Conservation (phyloP, 2,329 filamentous ascomycete genomes). For the Sporothrix pseudoabietina region DNA sequence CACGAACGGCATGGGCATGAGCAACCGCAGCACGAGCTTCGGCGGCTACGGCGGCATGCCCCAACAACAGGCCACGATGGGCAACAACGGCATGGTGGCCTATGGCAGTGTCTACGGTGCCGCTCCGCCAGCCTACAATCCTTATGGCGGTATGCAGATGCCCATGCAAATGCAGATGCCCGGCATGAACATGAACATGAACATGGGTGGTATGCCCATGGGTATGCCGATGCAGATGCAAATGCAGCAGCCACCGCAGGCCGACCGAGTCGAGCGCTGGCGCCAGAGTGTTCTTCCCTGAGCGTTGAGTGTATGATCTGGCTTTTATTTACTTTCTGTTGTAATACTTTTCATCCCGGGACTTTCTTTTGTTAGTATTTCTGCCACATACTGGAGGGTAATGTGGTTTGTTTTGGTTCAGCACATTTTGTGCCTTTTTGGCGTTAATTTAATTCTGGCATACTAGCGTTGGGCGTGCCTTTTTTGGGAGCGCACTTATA, state of each 20-base stretch:
- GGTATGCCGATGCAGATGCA: conserved; percentile 34
- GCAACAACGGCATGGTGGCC: conserved; percentile 13
- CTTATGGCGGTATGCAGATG: conserved; percentile 21
- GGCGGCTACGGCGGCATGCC: conserved; percentile 22
- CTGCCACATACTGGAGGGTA: not conserved
- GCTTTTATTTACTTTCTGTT: not conserved
- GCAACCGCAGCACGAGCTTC: conserved; percentile 10
- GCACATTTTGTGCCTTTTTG: not conserved
- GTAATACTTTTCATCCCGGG: not conserved
- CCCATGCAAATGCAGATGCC: conserved; percentile 24
- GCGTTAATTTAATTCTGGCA: not conserved
- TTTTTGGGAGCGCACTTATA: conserved; percentile 6
- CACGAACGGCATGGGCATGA: conserved; percentile 17
- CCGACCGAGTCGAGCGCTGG: conserved; percentile 44
- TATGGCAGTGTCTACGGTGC: conserved; percentile 4
- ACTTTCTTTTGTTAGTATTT: not conserved
- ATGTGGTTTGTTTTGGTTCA: not conserved
- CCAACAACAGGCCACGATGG: conserved; percentile 13
- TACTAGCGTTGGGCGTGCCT: conserved; percentile 24
- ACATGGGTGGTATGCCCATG: conserved; percentile 27
- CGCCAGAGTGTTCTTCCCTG: conserved; percentile 40
- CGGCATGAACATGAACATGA: conserved; percentile 3
- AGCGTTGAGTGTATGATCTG: not conserved
- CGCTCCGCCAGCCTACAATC: conserved; percentile 2
- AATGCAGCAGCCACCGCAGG: conserved; percentile 36